Percentiles rank a stretch among this genome's conserved stretches.
Evolutionary conservation across 2,329 filamentous ascomycete genomes (phyloP).

Genomic region (Kalaharituber pfeilii): DNA sequence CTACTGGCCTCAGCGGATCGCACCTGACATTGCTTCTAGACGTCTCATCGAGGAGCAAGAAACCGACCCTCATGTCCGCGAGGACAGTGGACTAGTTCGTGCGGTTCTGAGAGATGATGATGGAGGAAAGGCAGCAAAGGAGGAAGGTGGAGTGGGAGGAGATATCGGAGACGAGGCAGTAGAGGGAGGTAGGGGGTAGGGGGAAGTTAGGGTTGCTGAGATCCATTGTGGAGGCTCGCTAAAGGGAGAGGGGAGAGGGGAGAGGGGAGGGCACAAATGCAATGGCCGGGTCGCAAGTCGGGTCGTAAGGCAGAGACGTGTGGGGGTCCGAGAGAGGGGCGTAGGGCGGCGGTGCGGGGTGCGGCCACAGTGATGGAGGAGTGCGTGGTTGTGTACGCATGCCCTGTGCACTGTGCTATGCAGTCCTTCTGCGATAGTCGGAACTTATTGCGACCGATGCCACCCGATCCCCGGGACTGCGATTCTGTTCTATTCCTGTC

Average conservation of each 20-base stretch:
- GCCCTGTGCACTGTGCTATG: background rate
- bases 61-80: conserved; percentile 69
- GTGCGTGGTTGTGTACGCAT: background rate
- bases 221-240: conserved; percentile 41
- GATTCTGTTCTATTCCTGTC: too few relatives aligned
- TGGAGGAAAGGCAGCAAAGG: conserved; percentile 67
- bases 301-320: background rate
- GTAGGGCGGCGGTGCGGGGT: background rate
- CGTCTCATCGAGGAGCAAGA: conserved; percentile 63
- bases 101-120: conserved; percentile 33
- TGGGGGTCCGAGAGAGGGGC: background rate
- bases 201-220: conserved; percentile 55
- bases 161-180: conserved; percentile 74
- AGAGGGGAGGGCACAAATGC: conserved; percentile 15
- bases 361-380: background rate
- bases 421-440: too few relatives aligned
- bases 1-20: conserved; percentile 29
- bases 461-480: too few relatives aligned
- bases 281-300: background rate
- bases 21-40: conserved; percentile 71
- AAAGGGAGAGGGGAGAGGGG: conserved; percentile 25
- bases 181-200: conserved; percentile 55
- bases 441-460: too few relatives aligned
- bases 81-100: conserved; percentile 55
- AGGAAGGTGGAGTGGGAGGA: conserved; percentile 70